These are phyloP conservation scores for Alopecurus myosuroides DNA, from an alignment of 176 grass and related monocot species.

Conservation along the genomic window DNA sequence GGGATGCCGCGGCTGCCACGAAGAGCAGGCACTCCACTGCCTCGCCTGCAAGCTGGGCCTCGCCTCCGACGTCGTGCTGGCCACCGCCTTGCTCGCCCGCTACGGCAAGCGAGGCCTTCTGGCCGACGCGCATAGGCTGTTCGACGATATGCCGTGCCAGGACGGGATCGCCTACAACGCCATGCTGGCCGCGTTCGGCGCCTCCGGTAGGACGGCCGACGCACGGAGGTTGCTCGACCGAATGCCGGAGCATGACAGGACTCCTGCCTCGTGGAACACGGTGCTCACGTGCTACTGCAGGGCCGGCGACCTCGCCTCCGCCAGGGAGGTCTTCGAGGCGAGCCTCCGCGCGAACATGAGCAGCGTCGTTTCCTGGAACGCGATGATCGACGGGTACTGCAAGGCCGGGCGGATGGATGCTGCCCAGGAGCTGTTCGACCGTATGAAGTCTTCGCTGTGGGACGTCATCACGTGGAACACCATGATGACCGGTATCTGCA, in stretches of 20 bases:
- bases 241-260: slow-evolving; percentile 28
- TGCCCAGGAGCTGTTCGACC: slow-evolving; percentile 27
- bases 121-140: slow-evolving; percentile 10
- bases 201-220: not conserved
- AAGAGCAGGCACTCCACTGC: slow-evolving; percentile 33
- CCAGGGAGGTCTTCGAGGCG: slow-evolving; percentile 40
- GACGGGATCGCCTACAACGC: slow-evolving; percentile 49
- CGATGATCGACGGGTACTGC: slow-evolving; percentile 43
- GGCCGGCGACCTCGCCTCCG: slow-evolving; percentile 16
- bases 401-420: slow-evolving; percentile 18
- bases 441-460: not conserved
- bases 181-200: slow-evolving; percentile 30
- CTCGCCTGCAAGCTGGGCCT: slow-evolving; percentile 24
- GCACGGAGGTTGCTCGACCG: slow-evolving; percentile 22
- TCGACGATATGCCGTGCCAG: slow-evolving; percentile 42
- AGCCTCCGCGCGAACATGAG: slow-evolving; percentile 2
- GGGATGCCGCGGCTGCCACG: not conserved
- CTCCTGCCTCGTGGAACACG: slow-evolving; percentile 45
- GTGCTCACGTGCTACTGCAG: slow-evolving; percentile 34
- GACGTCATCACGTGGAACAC: slow-evolving; percentile 47
- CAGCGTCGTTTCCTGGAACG: slow-evolving; percentile 58
- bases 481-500: slow-evolving; percentile 43
- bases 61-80: slow-evolving; percentile 22
- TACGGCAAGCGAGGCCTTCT: slow-evolving; percentile 27
- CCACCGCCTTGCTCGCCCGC: slow-evolving; percentile 26